A percentile compares a stretch with the other conserved stretches of the same genome.
phyloP scores from a whole-genome alignment of 768 basidiomycete species.

The Floccularia luteovirens region DNA sequence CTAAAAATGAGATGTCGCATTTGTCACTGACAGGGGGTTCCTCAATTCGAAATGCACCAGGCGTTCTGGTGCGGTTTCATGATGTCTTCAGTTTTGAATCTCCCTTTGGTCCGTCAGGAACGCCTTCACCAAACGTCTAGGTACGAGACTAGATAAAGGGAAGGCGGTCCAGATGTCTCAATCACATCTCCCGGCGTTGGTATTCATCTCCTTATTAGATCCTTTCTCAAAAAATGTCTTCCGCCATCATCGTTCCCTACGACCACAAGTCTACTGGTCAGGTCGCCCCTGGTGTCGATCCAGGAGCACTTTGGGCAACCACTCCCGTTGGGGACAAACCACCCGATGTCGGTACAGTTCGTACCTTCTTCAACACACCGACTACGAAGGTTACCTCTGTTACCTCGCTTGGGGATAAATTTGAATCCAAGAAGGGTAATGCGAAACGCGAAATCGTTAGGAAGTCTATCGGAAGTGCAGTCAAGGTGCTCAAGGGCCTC shows the following conservation, averaged over 20 bases:
- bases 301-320: conserved; percentile 42
- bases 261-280: background rate
- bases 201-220: conserved; percentile 1
- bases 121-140: too few relatives aligned
- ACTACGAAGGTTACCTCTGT: conserved; percentile 40
- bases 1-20: too few relatives aligned
- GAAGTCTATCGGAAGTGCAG: conserved; percentile 63
- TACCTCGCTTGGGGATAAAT: conserved; percentile 52
- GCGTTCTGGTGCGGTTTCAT: too few relatives aligned
- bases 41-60: too few relatives aligned
- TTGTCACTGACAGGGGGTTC: too few relatives aligned
- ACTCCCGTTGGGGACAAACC: conserved; percentile 43
- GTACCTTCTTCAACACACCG: conserved; percentile 56
- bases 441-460: conserved; percentile 60
- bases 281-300: conserved; percentile 24
- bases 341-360: conserved; percentile 54
- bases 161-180: too few relatives aligned
- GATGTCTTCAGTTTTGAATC: too few relatives aligned
- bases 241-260: background rate
- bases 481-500: conserved; percentile 57
- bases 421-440: conserved; percentile 32
- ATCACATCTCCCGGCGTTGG: too few relatives aligned
- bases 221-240: conserved; percentile 1
- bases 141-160: too few relatives aligned
- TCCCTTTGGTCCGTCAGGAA: too few relatives aligned